phyloP scores from a whole-genome alignment of 1,139 yeast genomes.

The Candida smagusa region DNA sequence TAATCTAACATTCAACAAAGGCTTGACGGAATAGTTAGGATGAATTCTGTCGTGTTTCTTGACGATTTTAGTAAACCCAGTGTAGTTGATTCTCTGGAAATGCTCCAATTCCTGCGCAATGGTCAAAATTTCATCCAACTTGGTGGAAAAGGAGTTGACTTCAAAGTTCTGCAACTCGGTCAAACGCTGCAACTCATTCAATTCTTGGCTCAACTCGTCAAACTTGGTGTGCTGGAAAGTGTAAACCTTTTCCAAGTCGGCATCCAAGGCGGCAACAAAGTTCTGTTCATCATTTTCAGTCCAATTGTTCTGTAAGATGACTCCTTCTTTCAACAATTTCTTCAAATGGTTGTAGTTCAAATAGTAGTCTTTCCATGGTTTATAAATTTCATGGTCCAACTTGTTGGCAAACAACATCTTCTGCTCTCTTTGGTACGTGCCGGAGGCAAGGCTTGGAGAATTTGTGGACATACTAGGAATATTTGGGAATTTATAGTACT shows the following conservation, averaged over 20 bases:
- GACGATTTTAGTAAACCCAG: slow-evolving; percentile 92
- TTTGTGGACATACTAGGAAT: background rate
- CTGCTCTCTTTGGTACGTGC: slow-evolving; percentile 3
- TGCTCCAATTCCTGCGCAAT: slow-evolving; percentile 84
- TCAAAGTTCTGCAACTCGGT: slow-evolving; percentile 43
- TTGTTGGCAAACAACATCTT: slow-evolving; percentile 84
- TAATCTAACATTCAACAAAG: slow-evolving; percentile 82
- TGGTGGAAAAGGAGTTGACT: slow-evolving; percentile 53
- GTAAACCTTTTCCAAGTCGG: slow-evolving; percentile 90
- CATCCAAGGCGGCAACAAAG: slow-evolving; percentile 79
- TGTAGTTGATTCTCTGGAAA: slow-evolving; percentile 86
- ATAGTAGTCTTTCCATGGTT: slow-evolving; percentile 87
- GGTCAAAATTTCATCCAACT: slow-evolving; percentile 69
- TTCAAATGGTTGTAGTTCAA: slow-evolving; percentile 77
- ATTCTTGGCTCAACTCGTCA: slow-evolving; percentile 61
- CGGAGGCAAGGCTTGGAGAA: background rate
- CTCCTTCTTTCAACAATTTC: slow-evolving; percentile 77
- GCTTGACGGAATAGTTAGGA: slow-evolving; percentile 80
- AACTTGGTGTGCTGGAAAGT: slow-evolving; percentile 75
- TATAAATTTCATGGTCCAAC: slow-evolving; percentile 74
- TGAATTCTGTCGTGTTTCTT: slow-evolving; percentile 94
- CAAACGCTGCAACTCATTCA: slow-evolving; percentile 58
- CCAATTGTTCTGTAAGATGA: slow-evolving; percentile 44
- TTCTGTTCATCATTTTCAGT: slow-evolving; percentile 62
- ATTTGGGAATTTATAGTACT: too few species aligned